Conservation (phyloP, 768 basidiomycete species). For the Xerocomellus amylosporus region DNA sequence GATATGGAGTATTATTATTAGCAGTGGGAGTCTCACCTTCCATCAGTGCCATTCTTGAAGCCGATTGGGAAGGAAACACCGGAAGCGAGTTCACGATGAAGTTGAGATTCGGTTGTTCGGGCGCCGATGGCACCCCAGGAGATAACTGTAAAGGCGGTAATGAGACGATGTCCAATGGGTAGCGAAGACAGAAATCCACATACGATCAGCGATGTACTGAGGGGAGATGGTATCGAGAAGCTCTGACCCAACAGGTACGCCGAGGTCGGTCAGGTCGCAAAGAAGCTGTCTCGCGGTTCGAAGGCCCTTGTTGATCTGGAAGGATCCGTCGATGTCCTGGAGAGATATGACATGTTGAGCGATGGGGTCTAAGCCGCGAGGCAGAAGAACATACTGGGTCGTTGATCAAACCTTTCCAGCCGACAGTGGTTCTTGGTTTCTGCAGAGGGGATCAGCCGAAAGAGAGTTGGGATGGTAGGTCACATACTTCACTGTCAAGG, state of each 20-base stretch:
- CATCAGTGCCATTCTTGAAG: constrained; percentile 99
- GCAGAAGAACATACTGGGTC: constrained; percentile 56
- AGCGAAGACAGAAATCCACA: constrained; percentile 19
- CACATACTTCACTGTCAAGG: constrained; percentile 38
- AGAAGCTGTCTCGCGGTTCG: constrained; percentile 84
- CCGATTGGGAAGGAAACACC: constrained; percentile 97
- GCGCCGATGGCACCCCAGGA: constrained; percentile 98
- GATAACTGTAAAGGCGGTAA: constrained; percentile 44
- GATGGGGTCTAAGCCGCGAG: neutral
- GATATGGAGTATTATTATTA: neutral
- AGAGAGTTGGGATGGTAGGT: neutral
- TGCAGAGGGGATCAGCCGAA: constrained; percentile 32
- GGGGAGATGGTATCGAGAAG: constrained; percentile 84
- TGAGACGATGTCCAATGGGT: neutral
- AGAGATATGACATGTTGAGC: neutral
- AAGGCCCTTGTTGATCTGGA: constrained; percentile 96
- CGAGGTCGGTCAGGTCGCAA: constrained; percentile 84
- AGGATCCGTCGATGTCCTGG: constrained; percentile 84
- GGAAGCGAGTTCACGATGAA: constrained; percentile 94
- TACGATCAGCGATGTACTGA: constrained; percentile 78
- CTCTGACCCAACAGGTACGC: constrained; percentile 93
- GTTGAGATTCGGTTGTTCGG: constrained; percentile 94
- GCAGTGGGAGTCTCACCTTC: constrained; percentile 45
- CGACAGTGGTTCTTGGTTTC: constrained; percentile 97
- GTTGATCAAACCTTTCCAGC: constrained; percentile 95